Conservation (phyloP, 176 grass and related monocot species). For the Otatea glauca region DNA sequence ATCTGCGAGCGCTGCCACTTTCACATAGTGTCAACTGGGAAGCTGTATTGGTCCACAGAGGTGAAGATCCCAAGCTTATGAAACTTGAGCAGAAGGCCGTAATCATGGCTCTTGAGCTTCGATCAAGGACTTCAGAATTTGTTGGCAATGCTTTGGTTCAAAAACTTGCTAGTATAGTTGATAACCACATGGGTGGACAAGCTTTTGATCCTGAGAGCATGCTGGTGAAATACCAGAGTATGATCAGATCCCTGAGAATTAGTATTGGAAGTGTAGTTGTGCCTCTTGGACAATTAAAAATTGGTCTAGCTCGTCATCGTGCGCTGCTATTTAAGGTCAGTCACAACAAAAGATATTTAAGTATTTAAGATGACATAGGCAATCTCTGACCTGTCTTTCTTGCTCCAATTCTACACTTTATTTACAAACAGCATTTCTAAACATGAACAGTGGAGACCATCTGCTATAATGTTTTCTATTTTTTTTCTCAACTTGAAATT, state of each 20-base stretch:
- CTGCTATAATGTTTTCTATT: conserved; percentile 28
- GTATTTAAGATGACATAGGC: conserved; percentile 2
- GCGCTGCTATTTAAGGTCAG: conserved; percentile 96
- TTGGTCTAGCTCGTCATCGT: conserved; percentile 91
- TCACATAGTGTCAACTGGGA: conserved; percentile 78
- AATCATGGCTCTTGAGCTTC: conserved; percentile 55
- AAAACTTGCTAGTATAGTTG: conserved; percentile 76
- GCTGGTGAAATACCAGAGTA: conserved; percentile 58
- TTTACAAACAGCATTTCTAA: not conserved
- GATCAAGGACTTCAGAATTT: conserved; percentile 59
- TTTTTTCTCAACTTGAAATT: conserved; percentile 30
- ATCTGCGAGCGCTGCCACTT: conserved; percentile 62
- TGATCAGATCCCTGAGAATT: conserved; percentile 61
- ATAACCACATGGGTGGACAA: conserved; percentile 86
- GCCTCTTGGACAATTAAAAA: conserved; percentile 78
- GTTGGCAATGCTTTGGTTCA: conserved; percentile 71
- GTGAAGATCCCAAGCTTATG: conserved; percentile 79
- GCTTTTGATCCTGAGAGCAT: conserved; percentile 75
- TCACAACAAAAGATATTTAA: conserved; percentile 29
- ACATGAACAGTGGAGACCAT: conserved; percentile 21
- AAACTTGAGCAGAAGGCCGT: conserved; percentile 74
- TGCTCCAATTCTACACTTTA: not conserved
- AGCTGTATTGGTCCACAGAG: conserved; percentile 84
- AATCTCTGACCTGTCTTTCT: conserved; percentile 19
- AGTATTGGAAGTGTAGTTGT: conserved; percentile 68